Evolutionary conservation across 768 basidiomycete genomes (phyloP), one percentile per base, ranked within the genome.

Genomic region (Phlebiopsis flavidoalba): DNA sequence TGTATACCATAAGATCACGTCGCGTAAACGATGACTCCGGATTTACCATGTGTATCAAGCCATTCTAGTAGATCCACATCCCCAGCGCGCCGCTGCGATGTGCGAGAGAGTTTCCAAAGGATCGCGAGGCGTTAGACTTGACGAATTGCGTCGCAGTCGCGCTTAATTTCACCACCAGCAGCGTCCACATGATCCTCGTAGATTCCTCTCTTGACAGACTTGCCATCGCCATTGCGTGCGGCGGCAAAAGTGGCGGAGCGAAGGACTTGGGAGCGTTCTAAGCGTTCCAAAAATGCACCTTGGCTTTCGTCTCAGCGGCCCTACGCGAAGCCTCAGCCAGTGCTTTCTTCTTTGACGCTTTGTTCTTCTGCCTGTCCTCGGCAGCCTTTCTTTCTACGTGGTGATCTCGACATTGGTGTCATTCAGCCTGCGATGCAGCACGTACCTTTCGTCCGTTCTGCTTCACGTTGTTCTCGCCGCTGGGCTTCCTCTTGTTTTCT

Each of bases 101-200:
- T 91, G 90, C 57, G 87, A 71, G 11, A 93, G 74, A 43, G 88
- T 88, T 72, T 91, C 85, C 63, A 75, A 73, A n/a, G 76, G 77
- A 72, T 90, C 88, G 60, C 76, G 65, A 11, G 83, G 82, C 4
- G n/a, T 63, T 62, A 11, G 43, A 63, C 61, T 77, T 71, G 50
- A 83, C 77, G 65, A 84, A 84, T 55, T n/a, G 75, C 76, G 49
- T 81, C 80, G 64, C 81, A 80, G 21, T 83, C 84, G 56, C 70
- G 65, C 66, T 82, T 84, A 57, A 86, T 72, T 75, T 91, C 89
- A 33, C 87, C 86, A 52, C 89, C 89, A 8, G 83, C 77, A 45
- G 87, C 84, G 71, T 90, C 88, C 59, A 91, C 86, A 8, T 63
- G 62, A 49, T 87, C 80, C 73, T 89, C 88, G 81, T 83, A 89